Base-by-base conservation (phyloP, 1,139 yeast genomes). In the Geotrichum restrictum region DNA sequence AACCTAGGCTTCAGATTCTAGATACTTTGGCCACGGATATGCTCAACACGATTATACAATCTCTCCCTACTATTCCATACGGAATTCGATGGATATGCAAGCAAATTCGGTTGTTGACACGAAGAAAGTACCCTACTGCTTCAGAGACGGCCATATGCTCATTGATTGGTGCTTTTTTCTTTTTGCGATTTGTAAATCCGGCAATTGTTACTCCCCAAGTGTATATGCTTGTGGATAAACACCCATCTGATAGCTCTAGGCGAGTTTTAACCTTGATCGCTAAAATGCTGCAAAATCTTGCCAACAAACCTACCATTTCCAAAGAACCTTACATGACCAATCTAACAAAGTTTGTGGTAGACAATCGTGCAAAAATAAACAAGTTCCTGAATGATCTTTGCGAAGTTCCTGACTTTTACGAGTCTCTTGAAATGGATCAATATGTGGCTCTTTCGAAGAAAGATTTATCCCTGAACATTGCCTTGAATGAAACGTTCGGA, bases 141-240 rank as follows among this genome's bases (percentile, higher is more conserved):
- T 56, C 69, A 3, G 73, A 69, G 45, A 60, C 70, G 37, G 94
- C 96, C 0, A 88, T 70, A 10, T 66, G 70, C 40, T 68, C 74
- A 1, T 60, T 72, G 14, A 69, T 89, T 37, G 96, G 97, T 0
- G 89, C 96, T 0, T 91, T 88, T 64, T 74, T 91, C 50, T 91
- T 91, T 64, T 74, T 91, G 59, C 75, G 97, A 57, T 85, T 87
- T 60, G 78, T 88, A 57, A 89, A 95, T 64, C 98, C 98, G 8
- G 95, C 95, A 0, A 82, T 91, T 57, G 91, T 91, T n/a, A 83
- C 91, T 44, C 97, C 97, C 0, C 95, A 88, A 59, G 78, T 88
- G 3, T 80, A 84, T 58, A 68, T 69, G 69, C 62, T 73, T 24
- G 69, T 72, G 18, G 74, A 71, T 50, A 62, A 62, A 45, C 57